Conservation (phyloP, 306 rosid species). For the Delonix regia region DNA sequence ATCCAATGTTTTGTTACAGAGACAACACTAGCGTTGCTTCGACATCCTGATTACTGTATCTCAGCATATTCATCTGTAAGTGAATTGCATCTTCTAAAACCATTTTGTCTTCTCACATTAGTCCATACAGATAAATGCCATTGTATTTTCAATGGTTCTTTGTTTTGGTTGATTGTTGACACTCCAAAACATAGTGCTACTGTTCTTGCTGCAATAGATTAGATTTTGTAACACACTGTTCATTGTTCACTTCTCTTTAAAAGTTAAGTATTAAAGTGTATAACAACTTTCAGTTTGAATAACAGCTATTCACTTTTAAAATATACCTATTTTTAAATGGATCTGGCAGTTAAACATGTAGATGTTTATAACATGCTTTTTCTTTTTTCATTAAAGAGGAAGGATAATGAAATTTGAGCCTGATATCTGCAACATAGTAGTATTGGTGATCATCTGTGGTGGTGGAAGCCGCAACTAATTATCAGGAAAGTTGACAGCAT, state of each 20-base stretch:
- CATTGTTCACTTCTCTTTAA: slow-evolving; percentile 20
- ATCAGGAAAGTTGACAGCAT: slow-evolving; percentile 17
- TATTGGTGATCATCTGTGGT: slow-evolving; percentile 12
- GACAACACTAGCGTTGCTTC: slow-evolving; percentile 88
- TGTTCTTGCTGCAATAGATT: slow-evolving; percentile 3
- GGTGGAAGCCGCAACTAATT: slow-evolving; percentile 24
- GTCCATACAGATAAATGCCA: neutral
- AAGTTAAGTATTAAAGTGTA: slow-evolving; percentile 1
- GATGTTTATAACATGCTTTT: neutral
- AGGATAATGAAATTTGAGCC: slow-evolving; percentile 1
- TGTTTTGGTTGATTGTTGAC: slow-evolving; percentile 5
- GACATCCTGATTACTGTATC: slow-evolving; percentile 93
- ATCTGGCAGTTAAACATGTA: neutral
- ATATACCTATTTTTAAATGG: neutral
- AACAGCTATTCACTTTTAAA: neutral
- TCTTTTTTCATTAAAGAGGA: neutral
- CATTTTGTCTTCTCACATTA: slow-evolving; percentile 27
- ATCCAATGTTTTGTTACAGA: slow-evolving; percentile 56
- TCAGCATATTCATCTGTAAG: slow-evolving; percentile 94
- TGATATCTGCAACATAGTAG: slow-evolving; percentile 17
- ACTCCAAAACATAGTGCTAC: neutral
- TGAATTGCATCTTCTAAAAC: slow-evolving; percentile 34
- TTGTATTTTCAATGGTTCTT: neutral
- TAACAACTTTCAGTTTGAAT: slow-evolving; percentile 2
- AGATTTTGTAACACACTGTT: slow-evolving; percentile 18